Evolutionary conservation across 1,284 basidiomycete species (phyloP), one percentile per base, ranked within the genome.

Genomic region (Leccinum variabile): DNA sequence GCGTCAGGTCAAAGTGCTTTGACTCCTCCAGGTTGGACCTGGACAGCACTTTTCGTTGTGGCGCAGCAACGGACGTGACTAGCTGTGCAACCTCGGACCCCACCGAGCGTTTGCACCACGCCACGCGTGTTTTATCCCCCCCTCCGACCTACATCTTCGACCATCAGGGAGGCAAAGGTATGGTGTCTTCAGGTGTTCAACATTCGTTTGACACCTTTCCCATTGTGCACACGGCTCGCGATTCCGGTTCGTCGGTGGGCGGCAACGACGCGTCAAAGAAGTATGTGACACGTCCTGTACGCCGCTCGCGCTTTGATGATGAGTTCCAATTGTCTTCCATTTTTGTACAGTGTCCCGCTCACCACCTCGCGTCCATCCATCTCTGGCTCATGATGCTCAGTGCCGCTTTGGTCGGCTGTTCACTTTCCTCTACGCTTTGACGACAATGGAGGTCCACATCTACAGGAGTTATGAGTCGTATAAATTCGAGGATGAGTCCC

Each of bases 401-500:
- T 39, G 13, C 7, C 18, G 62, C 65, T 69, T 63, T 65, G 57
- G 39, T 52, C 25, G 5, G 46, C 13, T 22, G 59, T 1, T 35
- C 25, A 35, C 41, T 11, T 41, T 7, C 16, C 37, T n/a, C n/a
- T 37, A 54, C 62, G 68, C 68, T 72, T 69, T 67, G 66, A 57
- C 49, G 8, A 69, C 68, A 67, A 69, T 65, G 59, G 28, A 30
- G 11, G 46, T 14, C 58, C 59, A 60, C 59, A 49, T 37, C 46
- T 30, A 60, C 58, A 60, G 10, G 10, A 41, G 2, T 8, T 50
- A 1, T 35, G 32, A 16, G 25, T 5, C 32, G 41, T 70, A 72
- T 70, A 70, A 65, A 71, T 69, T 13, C 16, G 11, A 11, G 13
- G 7, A 41, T 52, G 57, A 35, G 14, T n/a, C 4, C 46, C 56